These are phyloP conservation scores for Boletus rufocinnamomeus DNA, from an alignment of 768 basidiomycete genomes.

Conservation along the genomic window DNA sequence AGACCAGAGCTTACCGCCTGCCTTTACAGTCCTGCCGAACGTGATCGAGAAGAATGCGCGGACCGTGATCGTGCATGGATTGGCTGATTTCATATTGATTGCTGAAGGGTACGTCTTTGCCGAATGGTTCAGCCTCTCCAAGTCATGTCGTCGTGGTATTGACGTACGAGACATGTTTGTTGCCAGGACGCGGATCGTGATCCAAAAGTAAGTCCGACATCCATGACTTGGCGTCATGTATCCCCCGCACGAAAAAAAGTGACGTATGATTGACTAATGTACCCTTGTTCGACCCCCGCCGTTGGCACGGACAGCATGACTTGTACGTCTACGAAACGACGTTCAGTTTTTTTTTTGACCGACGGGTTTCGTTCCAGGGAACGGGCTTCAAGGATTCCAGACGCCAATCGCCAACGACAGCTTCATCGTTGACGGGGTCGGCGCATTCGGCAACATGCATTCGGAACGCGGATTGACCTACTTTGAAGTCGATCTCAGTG, in stretches of 20 bases:
- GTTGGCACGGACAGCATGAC: slow-evolving; percentile 37
- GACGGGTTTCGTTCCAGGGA: slow-evolving; percentile 39
- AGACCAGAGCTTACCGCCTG: slow-evolving; percentile 61
- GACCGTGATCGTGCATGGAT: slow-evolving; percentile 68
- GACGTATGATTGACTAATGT: not conserved
- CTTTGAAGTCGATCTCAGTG: slow-evolving; percentile 69
- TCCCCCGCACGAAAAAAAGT: not conserved
- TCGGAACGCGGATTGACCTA: slow-evolving; percentile 68
- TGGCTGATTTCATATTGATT: slow-evolving; percentile 73
- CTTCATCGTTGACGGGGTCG: slow-evolving; percentile 73
- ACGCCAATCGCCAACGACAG: slow-evolving; percentile 64
- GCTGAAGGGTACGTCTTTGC: slow-evolving; percentile 61
- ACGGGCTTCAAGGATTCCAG: slow-evolving; percentile 71
- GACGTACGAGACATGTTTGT: not conserved
- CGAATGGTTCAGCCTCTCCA: not conserved
- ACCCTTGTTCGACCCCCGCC: not conserved
- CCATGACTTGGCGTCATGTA: too few relatives aligned
- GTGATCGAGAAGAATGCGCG: slow-evolving; percentile 76
- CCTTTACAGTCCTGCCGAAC: slow-evolving; percentile 65
- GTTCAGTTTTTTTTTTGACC: not conserved
- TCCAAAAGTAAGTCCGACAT: slow-evolving; percentile 55
- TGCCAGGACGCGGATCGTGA: slow-evolving; percentile 54
- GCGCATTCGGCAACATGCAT: slow-evolving; percentile 64
- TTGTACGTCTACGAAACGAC: slow-evolving; percentile 22
- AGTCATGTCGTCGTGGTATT: slow-evolving; percentile 8